Evolutionary conservation across 805 yeast species (phyloP).

Genomic region (Wickerhamomyces alni): DNA sequence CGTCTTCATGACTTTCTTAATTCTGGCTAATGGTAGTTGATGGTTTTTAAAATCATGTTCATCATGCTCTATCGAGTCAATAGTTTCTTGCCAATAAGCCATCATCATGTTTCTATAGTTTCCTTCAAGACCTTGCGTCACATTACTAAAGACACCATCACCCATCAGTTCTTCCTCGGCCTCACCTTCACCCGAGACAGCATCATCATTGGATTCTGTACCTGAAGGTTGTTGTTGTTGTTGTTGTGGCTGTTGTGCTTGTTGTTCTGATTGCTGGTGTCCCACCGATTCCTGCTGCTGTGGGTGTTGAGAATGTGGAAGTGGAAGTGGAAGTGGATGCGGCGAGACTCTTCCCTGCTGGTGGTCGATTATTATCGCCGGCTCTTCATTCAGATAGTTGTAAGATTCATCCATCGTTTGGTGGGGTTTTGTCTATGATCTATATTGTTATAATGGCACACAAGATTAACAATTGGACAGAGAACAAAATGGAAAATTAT

Average conservation of each 20-base stretch:
- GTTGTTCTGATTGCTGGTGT: constrained; percentile 6
- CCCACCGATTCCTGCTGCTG: no score
- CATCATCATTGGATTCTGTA: background rate
- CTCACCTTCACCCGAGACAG: background rate
- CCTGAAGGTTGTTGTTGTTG: constrained; percentile 1
- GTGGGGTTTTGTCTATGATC: background rate
- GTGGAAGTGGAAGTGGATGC: constrained; percentile 5
- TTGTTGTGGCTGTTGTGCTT: background rate
- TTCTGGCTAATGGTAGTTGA: constrained; percentile 91
- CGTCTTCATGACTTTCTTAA: constrained; percentile 96
- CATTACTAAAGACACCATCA: constrained; percentile 75
- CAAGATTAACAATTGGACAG: no score
- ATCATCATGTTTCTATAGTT: constrained; percentile 82
- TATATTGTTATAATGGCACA: background rate
- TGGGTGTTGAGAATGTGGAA: constrained; percentile 6
- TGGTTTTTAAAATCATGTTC: constrained; percentile 92
- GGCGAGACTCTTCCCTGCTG: constrained; percentile 2
- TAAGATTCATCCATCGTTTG: constrained; percentile 14
- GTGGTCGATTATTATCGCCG: constrained; percentile 15
- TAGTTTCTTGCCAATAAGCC: constrained; percentile 96
- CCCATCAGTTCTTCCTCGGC: constrained; percentile 33
- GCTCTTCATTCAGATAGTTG: constrained; percentile 16
- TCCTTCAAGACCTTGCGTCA: constrained; percentile 87
- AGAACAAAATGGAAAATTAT: no score
- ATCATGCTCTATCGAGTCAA: constrained; percentile 78